Evolutionary conservation across 2,329 filamentous ascomycete species (phyloP).

Genomic region (Teratosphaeria destructans): DNA sequence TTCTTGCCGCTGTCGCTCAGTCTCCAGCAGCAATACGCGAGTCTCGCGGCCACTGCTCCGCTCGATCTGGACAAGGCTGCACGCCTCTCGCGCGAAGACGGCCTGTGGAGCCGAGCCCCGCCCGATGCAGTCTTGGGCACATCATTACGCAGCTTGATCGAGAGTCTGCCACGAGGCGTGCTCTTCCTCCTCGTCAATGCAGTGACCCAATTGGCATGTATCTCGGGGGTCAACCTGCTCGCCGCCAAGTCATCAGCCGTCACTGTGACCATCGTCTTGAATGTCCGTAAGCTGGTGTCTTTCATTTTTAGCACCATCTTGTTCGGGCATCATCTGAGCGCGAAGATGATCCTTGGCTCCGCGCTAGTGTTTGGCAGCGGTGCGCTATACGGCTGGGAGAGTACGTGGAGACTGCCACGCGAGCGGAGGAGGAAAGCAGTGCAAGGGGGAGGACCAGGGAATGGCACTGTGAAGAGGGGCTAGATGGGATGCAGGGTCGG

Average conservation of each 20-base stretch:
- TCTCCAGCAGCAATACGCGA: constrained; percentile 53
- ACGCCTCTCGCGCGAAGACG: background rate
- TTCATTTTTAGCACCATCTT: constrained; percentile 85
- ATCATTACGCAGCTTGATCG: background rate
- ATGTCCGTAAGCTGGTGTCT: constrained; percentile 87
- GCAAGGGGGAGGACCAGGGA: constrained; percentile 1
- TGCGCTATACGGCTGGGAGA: constrained; percentile 79
- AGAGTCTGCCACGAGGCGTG: constrained; percentile 52
- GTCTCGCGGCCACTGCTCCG: constrained; percentile 53
- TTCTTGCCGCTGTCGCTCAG: constrained; percentile 63
- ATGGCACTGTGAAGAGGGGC: constrained; percentile 1
- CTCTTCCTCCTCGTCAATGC: constrained; percentile 66
- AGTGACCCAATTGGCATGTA: constrained; percentile 86
- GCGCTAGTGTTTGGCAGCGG: constrained; percentile 80
- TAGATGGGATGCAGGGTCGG: background rate
- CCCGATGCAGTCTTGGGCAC: background rate
- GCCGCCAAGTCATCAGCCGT: constrained; percentile 80
- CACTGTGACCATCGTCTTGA: constrained; percentile 92
- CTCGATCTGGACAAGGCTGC: constrained; percentile 33
- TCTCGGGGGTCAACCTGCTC: constrained; percentile 89
- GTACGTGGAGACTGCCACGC: constrained; percentile 35
- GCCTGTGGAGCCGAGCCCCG: background rate
- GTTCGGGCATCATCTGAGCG: constrained; percentile 74
- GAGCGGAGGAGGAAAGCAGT: constrained; percentile 7
- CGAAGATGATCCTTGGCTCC: constrained; percentile 70